Conservation (phyloP, 805 yeast genomes). For the Candida boleticola region DNA sequence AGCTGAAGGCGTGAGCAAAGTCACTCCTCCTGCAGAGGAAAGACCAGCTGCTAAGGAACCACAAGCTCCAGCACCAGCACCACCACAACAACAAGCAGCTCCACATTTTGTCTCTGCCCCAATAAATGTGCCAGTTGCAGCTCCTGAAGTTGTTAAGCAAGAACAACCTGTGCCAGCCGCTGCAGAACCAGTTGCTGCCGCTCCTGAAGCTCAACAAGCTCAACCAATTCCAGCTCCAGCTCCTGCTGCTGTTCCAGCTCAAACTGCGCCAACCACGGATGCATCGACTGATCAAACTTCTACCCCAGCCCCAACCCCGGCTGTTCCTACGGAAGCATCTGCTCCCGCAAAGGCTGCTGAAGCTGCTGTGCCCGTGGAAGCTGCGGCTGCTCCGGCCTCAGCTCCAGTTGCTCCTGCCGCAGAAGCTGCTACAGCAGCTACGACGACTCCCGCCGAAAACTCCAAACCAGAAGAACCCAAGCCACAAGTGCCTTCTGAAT, state of each 20-base stretch:
- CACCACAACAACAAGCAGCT: slow-evolving; percentile 7
- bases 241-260: slow-evolving; percentile 4
- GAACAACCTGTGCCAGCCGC: not conserved
- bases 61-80: slow-evolving; percentile 7
- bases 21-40: slow-evolving; percentile 3
- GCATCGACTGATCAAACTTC: not conserved
- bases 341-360: slow-evolving; percentile 8
- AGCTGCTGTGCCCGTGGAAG: slow-evolving; percentile 7
- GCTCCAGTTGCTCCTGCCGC: slow-evolving; percentile 6
- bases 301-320: slow-evolving; percentile 6
- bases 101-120: slow-evolving; percentile 10
- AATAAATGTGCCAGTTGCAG: slow-evolving; percentile 7
- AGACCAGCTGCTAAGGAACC: no score
- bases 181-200: not conserved
- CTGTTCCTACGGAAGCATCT: slow-evolving; percentile 6
- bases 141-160: slow-evolving; percentile 3
- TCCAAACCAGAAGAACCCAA: slow-evolving; percentile 1
- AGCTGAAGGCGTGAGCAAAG: slow-evolving; percentile 1
- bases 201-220: not conserved
- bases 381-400: slow-evolving; percentile 7
- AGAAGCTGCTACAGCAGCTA: slow-evolving; percentile 6
- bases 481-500: slow-evolving; percentile 1
- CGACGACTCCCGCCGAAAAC: slow-evolving; percentile 2
- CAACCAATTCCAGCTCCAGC: slow-evolving; percentile 4
- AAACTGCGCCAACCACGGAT: slow-evolving; percentile 1